A percentile compares a stretch with the other conserved stretches of the same genome.
Evolutionary conservation across 2,329 filamentous ascomycete species (phyloP).

Genomic region (Fusarium chaquense): DNA sequence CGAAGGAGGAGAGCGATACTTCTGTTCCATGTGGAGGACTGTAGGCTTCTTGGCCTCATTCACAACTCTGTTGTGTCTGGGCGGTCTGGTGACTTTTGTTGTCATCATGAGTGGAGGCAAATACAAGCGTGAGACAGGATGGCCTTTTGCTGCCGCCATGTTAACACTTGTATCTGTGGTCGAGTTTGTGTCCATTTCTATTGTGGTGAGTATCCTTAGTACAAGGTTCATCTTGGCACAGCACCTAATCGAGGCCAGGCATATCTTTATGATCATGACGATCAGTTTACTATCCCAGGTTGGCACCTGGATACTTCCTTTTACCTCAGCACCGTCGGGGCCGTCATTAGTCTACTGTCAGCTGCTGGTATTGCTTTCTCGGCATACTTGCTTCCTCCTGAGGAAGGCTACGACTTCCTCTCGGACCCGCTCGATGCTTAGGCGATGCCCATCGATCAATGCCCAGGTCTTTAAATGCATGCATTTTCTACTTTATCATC

Average conservation of each 20-base stretch:
- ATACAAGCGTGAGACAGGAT: conserved; percentile 82
- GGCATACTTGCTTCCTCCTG: conserved; percentile 77
- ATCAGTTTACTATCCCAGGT: conserved; percentile 81
- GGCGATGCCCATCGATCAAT: not conserved
- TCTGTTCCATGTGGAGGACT: conserved; percentile 93
- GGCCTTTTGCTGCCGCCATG: conserved; percentile 78
- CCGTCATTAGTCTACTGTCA: conserved; percentile 63
- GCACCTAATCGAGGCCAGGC: conserved; percentile 64
- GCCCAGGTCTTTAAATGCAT: not conserved
- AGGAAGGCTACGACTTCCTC: conserved; percentile 86
- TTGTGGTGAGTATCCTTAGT: conserved; percentile 74
- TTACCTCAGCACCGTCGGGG: conserved; percentile 74
- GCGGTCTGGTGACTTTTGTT: conserved; percentile 81
- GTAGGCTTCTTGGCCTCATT: conserved; percentile 91
- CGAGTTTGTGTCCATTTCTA: conserved; percentile 80
- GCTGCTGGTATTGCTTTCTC: conserved; percentile 73
- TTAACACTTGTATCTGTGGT: conserved; percentile 74
- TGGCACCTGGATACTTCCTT: conserved; percentile 86
- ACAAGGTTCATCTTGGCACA: not conserved
- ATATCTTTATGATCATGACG: conserved; percentile 85
- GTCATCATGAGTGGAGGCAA: conserved; percentile 84
- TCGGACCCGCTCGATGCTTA: conserved; percentile 66
- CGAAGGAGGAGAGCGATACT: conserved; percentile 69
- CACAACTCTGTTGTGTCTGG: conserved; percentile 83
- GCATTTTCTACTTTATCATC: not conserved